phyloP scores from a whole-genome alignment of 306 rosid genomes.

The Acacia acuminata region DNA sequence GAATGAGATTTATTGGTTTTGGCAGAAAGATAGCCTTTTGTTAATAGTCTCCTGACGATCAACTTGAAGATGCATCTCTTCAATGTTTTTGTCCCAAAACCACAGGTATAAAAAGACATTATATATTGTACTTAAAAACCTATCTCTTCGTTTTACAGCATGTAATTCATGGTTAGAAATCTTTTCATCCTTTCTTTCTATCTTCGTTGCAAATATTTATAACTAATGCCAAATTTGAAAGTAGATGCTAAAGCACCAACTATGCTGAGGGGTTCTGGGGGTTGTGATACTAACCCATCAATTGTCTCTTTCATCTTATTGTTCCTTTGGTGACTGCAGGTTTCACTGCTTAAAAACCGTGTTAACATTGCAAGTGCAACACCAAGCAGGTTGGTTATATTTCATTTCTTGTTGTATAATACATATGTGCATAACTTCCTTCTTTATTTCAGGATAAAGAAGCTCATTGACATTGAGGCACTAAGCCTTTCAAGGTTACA shows the following conservation, averaged over 20 bases:
- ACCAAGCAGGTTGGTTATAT: conserved; percentile 79
- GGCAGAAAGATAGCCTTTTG: not conserved
- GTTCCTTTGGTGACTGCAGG: conserved; percentile 46
- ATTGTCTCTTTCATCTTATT: not conserved
- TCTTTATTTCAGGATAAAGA: conserved; percentile 64
- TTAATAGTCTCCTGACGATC: not conserved
- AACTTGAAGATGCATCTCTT: not conserved
- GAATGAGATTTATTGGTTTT: not conserved
- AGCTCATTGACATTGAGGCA: conserved; percentile 81
- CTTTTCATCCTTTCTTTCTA: not conserved
- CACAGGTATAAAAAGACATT: not conserved
- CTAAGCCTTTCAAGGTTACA: conserved; percentile 78
- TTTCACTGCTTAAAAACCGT: conserved; percentile 68
- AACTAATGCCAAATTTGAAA: not conserved
- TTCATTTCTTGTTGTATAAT: not conserved
- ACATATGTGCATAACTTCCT: not conserved
- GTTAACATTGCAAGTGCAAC: conserved; percentile 93
- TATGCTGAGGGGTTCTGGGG: conserved; percentile 11
- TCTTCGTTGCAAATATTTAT: not conserved
- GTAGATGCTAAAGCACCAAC: not conserved
- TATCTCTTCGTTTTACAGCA: not conserved
- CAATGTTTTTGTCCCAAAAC: not conserved
- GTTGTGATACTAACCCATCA: not conserved
- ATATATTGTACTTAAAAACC: not conserved
- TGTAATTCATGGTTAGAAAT: not conserved